Conservation (phyloP, 768 basidiomycete genomes). For the Cystobasidium onofrii region DNA sequence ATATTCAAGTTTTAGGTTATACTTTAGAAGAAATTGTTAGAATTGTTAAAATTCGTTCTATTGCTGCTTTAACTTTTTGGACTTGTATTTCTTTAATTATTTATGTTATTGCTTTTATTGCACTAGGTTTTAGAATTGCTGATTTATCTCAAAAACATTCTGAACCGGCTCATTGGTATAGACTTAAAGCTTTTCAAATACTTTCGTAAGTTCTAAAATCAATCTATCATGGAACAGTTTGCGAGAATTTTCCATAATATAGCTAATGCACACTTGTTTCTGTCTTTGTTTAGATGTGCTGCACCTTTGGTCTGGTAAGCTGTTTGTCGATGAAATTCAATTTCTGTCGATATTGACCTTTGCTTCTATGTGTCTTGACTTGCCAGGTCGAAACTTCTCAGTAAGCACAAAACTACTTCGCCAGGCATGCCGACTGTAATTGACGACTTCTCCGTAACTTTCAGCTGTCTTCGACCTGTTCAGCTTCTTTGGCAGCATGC, state of each 20-base stretch:
- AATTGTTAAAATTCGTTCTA: slow-evolving; percentile 32
- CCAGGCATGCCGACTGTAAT: slow-evolving; percentile 3
- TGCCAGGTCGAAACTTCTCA: slow-evolving; percentile 39
- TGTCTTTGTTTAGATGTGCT: slow-evolving; percentile 15
- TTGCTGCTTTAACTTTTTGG: slow-evolving; percentile 38
- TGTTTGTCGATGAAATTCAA: too few relatives aligned
- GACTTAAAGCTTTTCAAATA: slow-evolving; percentile 37
- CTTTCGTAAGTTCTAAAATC: slow-evolving; percentile 17
- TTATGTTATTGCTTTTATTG: slow-evolving; percentile 38
- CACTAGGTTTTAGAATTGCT: slow-evolving; percentile 35
- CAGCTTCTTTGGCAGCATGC: slow-evolving; percentile 41
- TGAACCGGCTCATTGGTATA: slow-evolving; percentile 20
- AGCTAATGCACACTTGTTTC: too few relatives aligned
- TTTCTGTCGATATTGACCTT: too few relatives aligned
- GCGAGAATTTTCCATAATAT: too few relatives aligned
- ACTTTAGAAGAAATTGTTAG: slow-evolving; percentile 39
- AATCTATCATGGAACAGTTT: too few relatives aligned
- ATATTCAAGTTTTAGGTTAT: slow-evolving; percentile 39
- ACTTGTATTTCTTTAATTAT: slow-evolving; percentile 37
- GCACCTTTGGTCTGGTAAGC: slow-evolving; percentile 39
- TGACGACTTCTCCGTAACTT: not conserved
- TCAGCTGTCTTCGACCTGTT: slow-evolving; percentile 38
- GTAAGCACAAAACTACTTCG: too few relatives aligned
- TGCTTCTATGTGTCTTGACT: too few relatives aligned
- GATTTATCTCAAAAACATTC: slow-evolving; percentile 32